phyloP scores from a whole-genome alignment of 2,329 filamentous ascomycete species.

The Pestalotiopsis sp. region DNA sequence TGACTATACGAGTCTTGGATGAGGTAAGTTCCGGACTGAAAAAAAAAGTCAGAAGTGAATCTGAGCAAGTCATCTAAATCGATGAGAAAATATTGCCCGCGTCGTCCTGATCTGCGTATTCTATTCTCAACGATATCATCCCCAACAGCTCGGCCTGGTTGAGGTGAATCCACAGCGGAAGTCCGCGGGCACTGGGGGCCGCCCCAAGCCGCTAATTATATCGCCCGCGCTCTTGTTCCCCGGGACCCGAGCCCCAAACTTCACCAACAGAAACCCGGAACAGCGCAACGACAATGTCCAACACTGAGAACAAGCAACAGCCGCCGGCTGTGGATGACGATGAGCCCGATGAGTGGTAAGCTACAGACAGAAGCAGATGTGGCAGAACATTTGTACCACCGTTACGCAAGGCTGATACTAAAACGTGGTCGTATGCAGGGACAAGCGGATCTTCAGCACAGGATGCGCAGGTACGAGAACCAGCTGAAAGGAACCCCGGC shows the following conservation, averaged over 20 bases:
- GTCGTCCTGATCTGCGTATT: background rate
- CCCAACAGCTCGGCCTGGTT: background rate
- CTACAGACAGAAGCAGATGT: background rate
- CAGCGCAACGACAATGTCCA: slow-evolving; percentile 51
- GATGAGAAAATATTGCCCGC: background rate
- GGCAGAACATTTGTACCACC: background rate
- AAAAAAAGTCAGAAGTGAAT: background rate
- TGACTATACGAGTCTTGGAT: background rate
- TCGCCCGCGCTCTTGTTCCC: background rate
- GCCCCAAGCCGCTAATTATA: background rate
- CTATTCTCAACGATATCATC: background rate
- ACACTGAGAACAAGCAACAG: slow-evolving; percentile 54
- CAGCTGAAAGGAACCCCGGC: background rate
- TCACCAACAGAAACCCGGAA: background rate
- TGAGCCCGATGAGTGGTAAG: slow-evolving; percentile 94
- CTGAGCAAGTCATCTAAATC: background rate
- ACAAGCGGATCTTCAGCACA: slow-evolving; percentile 96
- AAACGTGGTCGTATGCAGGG: slow-evolving; percentile 60
- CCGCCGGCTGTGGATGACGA: slow-evolving; percentile 65
- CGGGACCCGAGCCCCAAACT: background rate
- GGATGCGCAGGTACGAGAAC: slow-evolving; percentile 76
- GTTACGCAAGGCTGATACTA: background rate
- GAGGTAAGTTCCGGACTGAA: background rate
- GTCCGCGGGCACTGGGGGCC: background rate
- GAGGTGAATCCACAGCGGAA: slow-evolving; percentile 2